phyloP scores from a whole-genome alignment of 176 grass and related monocot species.

The Oryza punctata region DNA sequence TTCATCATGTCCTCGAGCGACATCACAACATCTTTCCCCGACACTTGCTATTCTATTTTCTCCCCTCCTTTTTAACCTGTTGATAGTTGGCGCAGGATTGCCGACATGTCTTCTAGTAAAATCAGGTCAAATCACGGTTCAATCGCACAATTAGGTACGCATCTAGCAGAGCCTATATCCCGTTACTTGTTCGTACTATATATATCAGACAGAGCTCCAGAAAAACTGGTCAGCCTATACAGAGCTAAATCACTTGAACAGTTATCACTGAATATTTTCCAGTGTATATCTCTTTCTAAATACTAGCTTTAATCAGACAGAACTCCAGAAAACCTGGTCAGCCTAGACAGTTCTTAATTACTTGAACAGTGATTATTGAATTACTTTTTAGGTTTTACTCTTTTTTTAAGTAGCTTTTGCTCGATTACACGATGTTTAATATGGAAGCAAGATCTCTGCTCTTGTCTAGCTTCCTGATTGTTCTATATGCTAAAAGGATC shows the following conservation, averaged over 20 bases:
- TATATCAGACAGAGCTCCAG: not conserved
- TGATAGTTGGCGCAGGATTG: constrained; percentile 39
- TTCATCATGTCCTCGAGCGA: constrained; percentile 45
- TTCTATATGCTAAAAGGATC: not conserved
- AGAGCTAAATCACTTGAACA: not conserved
- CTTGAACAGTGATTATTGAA: not conserved
- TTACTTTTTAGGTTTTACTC: not conserved
- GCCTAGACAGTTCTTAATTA: not conserved
- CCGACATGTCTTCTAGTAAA: constrained; percentile 37
- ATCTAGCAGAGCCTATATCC: not conserved
- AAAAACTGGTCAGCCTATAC: constrained; percentile 24
- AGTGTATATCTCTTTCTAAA: not conserved
- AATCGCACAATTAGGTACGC: not conserved
- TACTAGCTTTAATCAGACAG: not conserved
- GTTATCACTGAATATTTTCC: not conserved
- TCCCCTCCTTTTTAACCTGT: not conserved
- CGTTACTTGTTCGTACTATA: not conserved
- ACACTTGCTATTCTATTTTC: constrained; percentile 2
- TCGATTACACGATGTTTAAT: not conserved
- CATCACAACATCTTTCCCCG: constrained; percentile 5
- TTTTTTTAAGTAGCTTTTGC: not conserved
- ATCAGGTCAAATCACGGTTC: constrained; percentile 37
- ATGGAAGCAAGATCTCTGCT: not conserved
- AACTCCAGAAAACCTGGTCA: constrained; percentile 18
- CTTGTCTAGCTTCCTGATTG: not conserved